Evolutionary conservation across 2,329 filamentous ascomycete genomes (phyloP).

Genomic region (Pseudogymnoascus sp.): DNA sequence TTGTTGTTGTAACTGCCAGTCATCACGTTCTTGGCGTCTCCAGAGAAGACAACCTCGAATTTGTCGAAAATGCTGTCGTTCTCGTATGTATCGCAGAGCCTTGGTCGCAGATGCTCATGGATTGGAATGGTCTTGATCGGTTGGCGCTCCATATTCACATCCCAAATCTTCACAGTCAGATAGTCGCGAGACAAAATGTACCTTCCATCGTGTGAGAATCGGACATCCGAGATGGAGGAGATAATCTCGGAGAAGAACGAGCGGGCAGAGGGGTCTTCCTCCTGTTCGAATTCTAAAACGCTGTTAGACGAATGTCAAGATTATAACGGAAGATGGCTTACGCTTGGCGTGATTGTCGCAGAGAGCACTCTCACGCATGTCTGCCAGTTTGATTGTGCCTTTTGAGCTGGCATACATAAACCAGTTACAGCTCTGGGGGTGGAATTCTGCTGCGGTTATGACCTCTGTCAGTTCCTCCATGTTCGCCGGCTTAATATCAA

Average conservation of each 20-base stretch:
- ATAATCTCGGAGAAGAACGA: conserved; percentile 99
- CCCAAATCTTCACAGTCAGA: conserved; percentile 98
- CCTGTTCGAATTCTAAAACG: conserved; percentile 85
- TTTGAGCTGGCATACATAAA: conserved; percentile 99
- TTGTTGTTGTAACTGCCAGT: conserved; percentile 99
- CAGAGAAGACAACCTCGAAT: conserved; percentile 98
- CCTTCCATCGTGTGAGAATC: conserved; percentile 91
- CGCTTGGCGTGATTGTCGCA: conserved; percentile 95
- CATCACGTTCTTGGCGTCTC: conserved; percentile 98
- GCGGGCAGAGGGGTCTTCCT: conserved; percentile 91
- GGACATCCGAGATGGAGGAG: conserved; percentile 96
- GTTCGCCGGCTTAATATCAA: conserved; percentile 98
- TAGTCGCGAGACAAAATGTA: conserved; percentile 98
- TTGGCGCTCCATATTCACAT: conserved; percentile 97
- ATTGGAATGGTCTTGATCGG: conserved; percentile 98
- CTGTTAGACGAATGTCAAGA: conserved; percentile 14
- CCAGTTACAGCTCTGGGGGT: conserved; percentile 96
- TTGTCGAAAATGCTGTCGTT: conserved; percentile 99
- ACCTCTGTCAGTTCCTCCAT: conserved; percentile 99
- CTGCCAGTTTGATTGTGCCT: conserved; percentile 95
- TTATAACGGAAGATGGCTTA: conserved; percentile 33
- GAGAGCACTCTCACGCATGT: conserved; percentile 94
- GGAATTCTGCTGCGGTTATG: conserved; percentile 96
- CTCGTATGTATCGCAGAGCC: conserved; percentile 96
- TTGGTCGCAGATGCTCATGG: conserved; percentile 89